Base-by-base conservation (phyloP, 2,329 filamentous ascomycete species). In the Pyrenochaeta sp. region DNA sequence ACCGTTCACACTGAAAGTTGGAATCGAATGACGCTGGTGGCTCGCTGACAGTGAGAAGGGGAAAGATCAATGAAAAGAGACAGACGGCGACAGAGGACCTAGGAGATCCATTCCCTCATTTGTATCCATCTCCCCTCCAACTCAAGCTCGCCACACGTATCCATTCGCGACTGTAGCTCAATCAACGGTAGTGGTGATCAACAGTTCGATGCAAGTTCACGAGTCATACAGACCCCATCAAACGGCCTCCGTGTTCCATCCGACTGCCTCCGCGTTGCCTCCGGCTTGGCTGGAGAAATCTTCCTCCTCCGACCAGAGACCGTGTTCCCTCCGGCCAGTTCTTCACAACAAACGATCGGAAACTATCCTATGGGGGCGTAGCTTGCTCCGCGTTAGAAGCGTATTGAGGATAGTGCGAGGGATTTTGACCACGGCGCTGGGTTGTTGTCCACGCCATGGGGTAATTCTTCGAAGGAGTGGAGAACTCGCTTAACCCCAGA, bases 401-500 rank as follows among this genome's bases (percentile, higher is more conserved):
- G 7, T 31, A 34, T 45, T 22, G 15, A 32, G 53, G 24, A 9
- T 53, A 51, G 35, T 9, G 20, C 35, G 36, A 32, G 42, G 31
- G 32, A 32, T 23, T 41, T 38, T 14, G 20, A 10, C 8, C 6
- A 18, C 19, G 8, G 27, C n/a, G 11, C 13, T 30, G 31, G 44
- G 32, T n/a, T n/a, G n/a, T n/a, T n/a, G n/a, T n/a, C n/a, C n/a
- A 36, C 30, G 43, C 45, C 38, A 50, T 48, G 55, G 53, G 51
- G 48, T 41, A 44, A 8, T 39, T 38, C 26, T 17, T 5, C 13
- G 22, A 14, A 34, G 14, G 26, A 11, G 39, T 44, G 41, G 44
- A 39, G 41, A 11, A 10, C 18, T 55, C 50, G 56, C 53, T 58
- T 53, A 56, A 52, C 54, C 54, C 47, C 46, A 50, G 40, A 42